phyloP scores from a whole-genome alignment of 2,329 filamentous ascomycete genomes.

The Clathrospora elynae region DNA sequence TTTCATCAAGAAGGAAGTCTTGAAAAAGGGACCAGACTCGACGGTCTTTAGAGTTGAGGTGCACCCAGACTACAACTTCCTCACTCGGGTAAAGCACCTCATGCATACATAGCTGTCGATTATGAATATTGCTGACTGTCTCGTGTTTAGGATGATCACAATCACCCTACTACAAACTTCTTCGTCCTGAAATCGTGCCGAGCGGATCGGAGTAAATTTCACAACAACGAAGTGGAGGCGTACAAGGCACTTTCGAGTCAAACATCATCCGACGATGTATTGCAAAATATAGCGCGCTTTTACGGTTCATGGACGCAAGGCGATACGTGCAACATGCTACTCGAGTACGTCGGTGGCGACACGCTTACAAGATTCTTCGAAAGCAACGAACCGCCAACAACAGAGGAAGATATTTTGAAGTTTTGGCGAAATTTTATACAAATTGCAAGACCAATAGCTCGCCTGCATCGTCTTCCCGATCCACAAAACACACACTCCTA shows the following conservation, averaged over 20 bases:
- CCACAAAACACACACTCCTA: not conserved
- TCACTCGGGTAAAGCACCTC: too few species aligned
- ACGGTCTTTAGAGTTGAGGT: conserved; percentile 15
- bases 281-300: conserved; percentile 14
- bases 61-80: conserved; percentile 14
- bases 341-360: conserved; percentile 43
- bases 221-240: conserved; percentile 20
- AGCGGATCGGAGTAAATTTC: conserved; percentile 2
- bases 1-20: not conserved
- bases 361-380: conserved; percentile 43
- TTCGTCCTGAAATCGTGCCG: conserved; percentile 27
- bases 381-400: conserved; percentile 29
- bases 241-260: conserved; percentile 11
- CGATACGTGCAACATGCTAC: conserved; percentile 38
- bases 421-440: conserved; percentile 44
- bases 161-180: conserved; percentile 3
- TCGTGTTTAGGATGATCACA: not conserved
- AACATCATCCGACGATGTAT: conserved; percentile 5
- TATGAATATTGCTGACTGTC: not conserved
- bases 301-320: conserved; percentile 26
- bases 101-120: rapidly evolving
- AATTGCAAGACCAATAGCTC: conserved; percentile 33
- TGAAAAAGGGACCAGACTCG: conserved; percentile 5
- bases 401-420: conserved; percentile 25
- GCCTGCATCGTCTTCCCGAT: conserved; percentile 28